These are phyloP conservation scores for Aspergillus alliaceus DNA, from an alignment of 2,329 filamentous ascomycete genomes.

Conservation along the genomic window DNA sequence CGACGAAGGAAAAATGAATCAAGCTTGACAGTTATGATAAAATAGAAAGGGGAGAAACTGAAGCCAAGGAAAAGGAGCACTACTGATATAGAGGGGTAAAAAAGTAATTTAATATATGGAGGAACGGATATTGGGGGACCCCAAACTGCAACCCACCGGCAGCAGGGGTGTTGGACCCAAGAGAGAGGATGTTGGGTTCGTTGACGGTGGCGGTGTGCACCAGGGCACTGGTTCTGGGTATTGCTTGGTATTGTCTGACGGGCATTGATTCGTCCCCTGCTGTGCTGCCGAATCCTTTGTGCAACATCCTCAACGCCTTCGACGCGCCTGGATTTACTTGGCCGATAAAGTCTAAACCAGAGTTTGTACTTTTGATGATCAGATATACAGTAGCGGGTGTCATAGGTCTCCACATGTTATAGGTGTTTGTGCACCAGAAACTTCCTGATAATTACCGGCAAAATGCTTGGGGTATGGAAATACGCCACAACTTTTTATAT, in stretches of 20 bases:
- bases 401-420: neutral
- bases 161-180: slow-evolving; percentile 18
- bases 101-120: neutral
- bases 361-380: neutral
- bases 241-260: slow-evolving; percentile 9
- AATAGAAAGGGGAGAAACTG: neutral
- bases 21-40: neutral
- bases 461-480: neutral
- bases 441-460: neutral
- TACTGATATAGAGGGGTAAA: neutral
- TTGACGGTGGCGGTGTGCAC: slow-evolving; percentile 10
- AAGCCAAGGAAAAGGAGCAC: neutral
- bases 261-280: neutral
- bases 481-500: neutral
- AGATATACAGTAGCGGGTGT: neutral
- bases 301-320: neutral
- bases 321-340: neutral
- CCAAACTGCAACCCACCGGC: neutral
- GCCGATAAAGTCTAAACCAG: neutral
- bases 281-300: neutral
- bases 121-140: neutral
- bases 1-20: neutral
- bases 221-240: slow-evolving; percentile 8
- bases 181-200: slow-evolving; percentile 17
- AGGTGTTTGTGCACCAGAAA: neutral